phyloP scores from a whole-genome alignment of 2,329 filamentous ascomycete species.

The Diaporthe australafricana region DNA sequence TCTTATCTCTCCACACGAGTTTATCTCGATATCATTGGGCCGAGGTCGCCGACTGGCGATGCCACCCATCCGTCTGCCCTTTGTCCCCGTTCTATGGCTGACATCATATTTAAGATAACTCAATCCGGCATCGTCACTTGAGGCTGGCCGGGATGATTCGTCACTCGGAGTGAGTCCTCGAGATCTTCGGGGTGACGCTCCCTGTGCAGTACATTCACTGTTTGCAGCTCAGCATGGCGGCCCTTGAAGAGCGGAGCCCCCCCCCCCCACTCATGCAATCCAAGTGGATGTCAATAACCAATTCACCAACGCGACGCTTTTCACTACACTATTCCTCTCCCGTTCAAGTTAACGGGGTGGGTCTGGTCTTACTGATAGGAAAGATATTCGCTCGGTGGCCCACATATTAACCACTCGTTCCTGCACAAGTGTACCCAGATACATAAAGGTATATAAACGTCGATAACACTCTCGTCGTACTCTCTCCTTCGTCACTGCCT shows the following conservation, averaged over 20 bases:
- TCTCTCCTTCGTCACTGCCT: neutral
- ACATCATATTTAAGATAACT: neutral
- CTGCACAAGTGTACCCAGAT: too few relatives aligned
- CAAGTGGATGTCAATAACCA: neutral
- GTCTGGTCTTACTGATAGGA: neutral
- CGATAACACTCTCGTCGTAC: neutral
- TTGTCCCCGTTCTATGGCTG: neutral
- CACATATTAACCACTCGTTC: neutral
- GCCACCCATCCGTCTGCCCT: neutral
- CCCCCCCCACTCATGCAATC: slow-evolving; percentile 16
- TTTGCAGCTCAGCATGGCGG: neutral
- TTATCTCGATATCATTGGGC: slow-evolving; percentile 1
- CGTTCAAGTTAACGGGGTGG: neutral
- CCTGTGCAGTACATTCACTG: neutral
- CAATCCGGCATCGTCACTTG: neutral
- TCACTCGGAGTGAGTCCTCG: neutral
- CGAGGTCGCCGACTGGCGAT: neutral
- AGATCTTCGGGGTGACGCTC: neutral
- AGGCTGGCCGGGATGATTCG: neutral
- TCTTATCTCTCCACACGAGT: slow-evolving; percentile 24
- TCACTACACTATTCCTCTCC: neutral
- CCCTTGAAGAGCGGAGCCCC: slow-evolving; percentile 7
- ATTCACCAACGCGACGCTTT: slow-evolving; percentile 9
- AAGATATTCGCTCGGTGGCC: neutral
- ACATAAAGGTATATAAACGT: slow-evolving; percentile 8